A percentile compares a stretch with the other conserved stretches of the same genome.
Conservation (phyloP, 2,329 filamentous ascomycete genomes). For the Phialophora tarda region DNA sequence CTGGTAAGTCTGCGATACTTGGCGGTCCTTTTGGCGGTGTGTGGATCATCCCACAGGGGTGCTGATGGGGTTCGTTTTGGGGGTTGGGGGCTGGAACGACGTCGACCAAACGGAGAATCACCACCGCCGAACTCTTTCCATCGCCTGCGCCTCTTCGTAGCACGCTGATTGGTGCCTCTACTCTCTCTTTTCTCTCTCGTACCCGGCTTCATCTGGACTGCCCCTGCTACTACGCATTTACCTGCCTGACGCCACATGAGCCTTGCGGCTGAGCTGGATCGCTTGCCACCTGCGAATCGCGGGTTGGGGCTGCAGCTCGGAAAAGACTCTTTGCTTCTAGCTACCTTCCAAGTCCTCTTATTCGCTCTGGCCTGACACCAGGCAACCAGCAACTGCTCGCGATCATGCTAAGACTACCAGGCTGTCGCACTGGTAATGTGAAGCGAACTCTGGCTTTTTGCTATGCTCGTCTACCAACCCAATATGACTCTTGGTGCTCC, state of each 20-base stretch:
- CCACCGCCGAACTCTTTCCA: neutral
- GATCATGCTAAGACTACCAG: conserved; percentile 1
- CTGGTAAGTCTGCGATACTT: conserved; percentile 3
- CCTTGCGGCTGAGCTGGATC: conserved; percentile 12
- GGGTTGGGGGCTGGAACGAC: conserved; percentile 14
- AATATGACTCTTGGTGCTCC: neutral
- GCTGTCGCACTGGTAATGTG: neutral
- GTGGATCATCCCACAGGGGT: neutral
- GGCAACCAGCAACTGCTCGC: conserved; percentile 20
- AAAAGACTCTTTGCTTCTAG: conserved; percentile 7
- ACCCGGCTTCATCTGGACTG: neutral
- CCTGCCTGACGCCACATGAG: neutral
- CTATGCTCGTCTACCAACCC: neutral
- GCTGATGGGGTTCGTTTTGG: conserved; percentile 1
- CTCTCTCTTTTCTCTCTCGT: neutral
- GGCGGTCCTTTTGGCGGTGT: conserved; percentile 23
- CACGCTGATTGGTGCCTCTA: neutral
- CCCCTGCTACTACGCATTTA: neutral
- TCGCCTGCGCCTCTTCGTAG: neutral
- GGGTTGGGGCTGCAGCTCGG: neutral
- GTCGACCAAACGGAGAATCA: neutral
- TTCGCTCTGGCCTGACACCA: conserved; percentile 19
- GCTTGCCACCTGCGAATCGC: conserved; percentile 14
- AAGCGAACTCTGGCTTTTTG: neutral
- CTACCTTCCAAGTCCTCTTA: conserved; percentile 10